Evolutionary conservation across 306 rosid species (phyloP).

Genomic region (Carpinus viminea): DNA sequence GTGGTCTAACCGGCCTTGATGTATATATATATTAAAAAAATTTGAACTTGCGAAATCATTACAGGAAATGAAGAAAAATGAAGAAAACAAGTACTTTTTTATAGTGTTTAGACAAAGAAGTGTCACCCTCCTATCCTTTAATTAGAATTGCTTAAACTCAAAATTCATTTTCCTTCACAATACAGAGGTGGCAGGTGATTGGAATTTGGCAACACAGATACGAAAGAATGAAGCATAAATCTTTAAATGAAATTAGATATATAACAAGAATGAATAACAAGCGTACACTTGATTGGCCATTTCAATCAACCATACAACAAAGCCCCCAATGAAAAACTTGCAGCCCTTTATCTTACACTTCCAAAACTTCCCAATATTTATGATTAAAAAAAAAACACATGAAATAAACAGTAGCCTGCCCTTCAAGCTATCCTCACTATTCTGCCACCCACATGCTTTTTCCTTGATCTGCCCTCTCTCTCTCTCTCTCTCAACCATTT

Average conservation of each 20-base stretch:
- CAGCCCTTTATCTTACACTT: constrained; percentile 33
- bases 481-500: not conserved
- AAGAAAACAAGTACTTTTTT: too few relatives aligned
- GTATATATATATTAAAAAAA: too few relatives aligned
- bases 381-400: constrained; percentile 6
- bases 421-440: constrained; percentile 26
- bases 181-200: too few relatives aligned
- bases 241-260: not conserved
- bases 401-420: constrained; percentile 33
- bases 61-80: too few relatives aligned
- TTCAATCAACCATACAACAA: constrained; percentile 19
- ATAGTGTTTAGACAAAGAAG: too few relatives aligned
- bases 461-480: constrained; percentile 25
- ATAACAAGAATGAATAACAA: constrained; percentile 1
- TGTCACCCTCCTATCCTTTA: too few relatives aligned
- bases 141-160: too few relatives aligned
- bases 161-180: too few relatives aligned
- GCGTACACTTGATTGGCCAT: constrained; percentile 17
- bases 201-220: too few relatives aligned
- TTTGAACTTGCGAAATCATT: too few relatives aligned
- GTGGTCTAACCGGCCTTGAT: too few relatives aligned
- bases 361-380: constrained; percentile 18
- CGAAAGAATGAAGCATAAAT: not conserved
- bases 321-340: constrained; percentile 28
- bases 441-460: constrained; percentile 15